These are phyloP conservation scores for Pyrenochaeta sp. DNA, from an alignment of 2,329 filamentous ascomycete genomes.

Conservation along the genomic window DNA sequence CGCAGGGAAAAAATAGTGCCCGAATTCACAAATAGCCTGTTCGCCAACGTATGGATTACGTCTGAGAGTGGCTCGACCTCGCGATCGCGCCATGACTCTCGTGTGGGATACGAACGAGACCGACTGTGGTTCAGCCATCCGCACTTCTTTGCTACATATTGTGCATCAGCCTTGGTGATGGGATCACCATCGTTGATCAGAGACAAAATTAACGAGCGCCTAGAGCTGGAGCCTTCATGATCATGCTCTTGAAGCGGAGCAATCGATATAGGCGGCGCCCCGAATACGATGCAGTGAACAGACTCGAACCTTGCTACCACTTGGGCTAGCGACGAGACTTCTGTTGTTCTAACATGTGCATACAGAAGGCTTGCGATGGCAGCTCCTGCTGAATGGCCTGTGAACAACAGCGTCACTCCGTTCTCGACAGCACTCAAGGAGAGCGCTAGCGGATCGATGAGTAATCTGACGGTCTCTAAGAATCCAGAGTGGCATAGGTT, in stretches of 20 bases:
- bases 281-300: conserved; percentile 5
- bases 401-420: conserved; percentile 3
- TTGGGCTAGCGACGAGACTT: not conserved
- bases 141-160: conserved; percentile 1
- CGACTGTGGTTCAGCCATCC: not conserved
- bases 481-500: conserved; percentile 2
- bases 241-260: not conserved
- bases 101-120: no score
- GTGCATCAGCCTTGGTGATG: conserved; percentile 2
- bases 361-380: conserved; percentile 3
- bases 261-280: not conserved
- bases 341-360: not conserved
- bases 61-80: not conserved
- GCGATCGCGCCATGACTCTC: no score
- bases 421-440: not conserved
- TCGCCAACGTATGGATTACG: not conserved
- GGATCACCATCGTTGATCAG: conserved; percentile 5
- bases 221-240: not conserved
- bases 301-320: not conserved
- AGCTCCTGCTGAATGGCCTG: conserved; percentile 3
- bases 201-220: conserved; percentile 1
- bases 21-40: conserved; percentile 1
- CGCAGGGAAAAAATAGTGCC: not conserved
- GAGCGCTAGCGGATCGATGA: conserved; percentile 1
- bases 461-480: conserved; percentile 1